Evolutionary conservation across 2,329 filamentous ascomycete genomes (phyloP).

Genomic region (Coniosporium tulheliwenetii): DNA sequence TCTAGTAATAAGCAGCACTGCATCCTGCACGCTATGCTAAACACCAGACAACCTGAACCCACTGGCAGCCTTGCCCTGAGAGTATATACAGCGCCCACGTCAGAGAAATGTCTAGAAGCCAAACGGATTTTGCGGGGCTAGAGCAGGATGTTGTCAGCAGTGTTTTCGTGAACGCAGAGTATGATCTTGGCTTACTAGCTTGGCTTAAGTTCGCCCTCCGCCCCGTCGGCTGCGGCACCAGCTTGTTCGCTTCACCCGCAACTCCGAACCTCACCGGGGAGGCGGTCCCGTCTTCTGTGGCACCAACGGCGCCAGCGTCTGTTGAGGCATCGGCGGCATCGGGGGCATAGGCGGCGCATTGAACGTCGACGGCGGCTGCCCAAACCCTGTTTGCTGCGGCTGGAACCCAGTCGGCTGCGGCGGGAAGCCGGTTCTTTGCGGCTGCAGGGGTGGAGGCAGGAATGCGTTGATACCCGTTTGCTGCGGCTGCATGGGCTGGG

Average conservation of each 20-base stretch:
- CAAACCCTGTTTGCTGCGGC: conserved; percentile 22
- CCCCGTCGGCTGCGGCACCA: conserved; percentile 76
- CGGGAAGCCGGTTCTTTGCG: conserved; percentile 32
- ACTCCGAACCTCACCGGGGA: conserved; percentile 85
- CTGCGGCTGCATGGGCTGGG: conserved; percentile 32
- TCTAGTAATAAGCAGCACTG: too few relatives aligned
- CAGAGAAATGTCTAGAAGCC: conserved; percentile 37
- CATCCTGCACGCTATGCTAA: too few relatives aligned
- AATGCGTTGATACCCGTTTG: conserved; percentile 25
- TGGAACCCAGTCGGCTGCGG: conserved; percentile 21
- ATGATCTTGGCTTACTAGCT: conserved; percentile 63
- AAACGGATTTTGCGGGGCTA: conserved; percentile 56
- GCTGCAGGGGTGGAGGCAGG: conserved; percentile 24
- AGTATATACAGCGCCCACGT: neutral
- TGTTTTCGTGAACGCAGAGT: conserved; percentile 1
- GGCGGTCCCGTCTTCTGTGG: conserved; percentile 75
- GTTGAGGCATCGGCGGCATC: conserved; percentile 39
- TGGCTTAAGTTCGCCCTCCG: conserved; percentile 78
- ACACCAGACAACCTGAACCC: too few relatives aligned
- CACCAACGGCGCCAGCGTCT: conserved; percentile 43
- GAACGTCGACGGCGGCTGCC: conserved; percentile 12
- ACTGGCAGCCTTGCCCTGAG: too few relatives aligned
- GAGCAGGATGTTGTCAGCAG: conserved; percentile 6
- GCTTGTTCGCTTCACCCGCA: conserved; percentile 50
- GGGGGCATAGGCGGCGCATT: conserved; percentile 35